Evolutionary conservation across 2,329 filamentous ascomycete species (phyloP).

Genomic region (Cercospora nicotianae): DNA sequence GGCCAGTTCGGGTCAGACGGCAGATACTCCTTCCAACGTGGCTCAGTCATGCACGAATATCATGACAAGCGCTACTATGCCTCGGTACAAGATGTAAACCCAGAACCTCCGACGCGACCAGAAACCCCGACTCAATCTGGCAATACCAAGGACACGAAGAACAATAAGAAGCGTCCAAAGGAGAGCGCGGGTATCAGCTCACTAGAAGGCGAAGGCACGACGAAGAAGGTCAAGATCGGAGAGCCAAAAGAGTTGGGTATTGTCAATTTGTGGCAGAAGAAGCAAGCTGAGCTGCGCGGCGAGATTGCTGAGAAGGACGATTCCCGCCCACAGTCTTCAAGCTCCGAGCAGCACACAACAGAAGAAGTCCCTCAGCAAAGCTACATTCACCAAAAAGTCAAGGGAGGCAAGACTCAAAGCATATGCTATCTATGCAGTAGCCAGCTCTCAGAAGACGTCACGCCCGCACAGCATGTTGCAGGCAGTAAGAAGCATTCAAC

Average conservation of each 20-base stretch:
- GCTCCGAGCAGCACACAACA: constrained; percentile 13
- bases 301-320: constrained; percentile 16
- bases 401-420: constrained; percentile 17
- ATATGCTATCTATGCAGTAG: constrained; percentile 34
- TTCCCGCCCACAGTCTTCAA: constrained; percentile 17
- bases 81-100: constrained; percentile 25
- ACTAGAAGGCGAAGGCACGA: constrained; percentile 44
- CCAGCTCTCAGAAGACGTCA: constrained; percentile 18
- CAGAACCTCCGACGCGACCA: constrained; percentile 20
- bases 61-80: constrained; percentile 31
- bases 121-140: not conserved
- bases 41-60: constrained; percentile 24
- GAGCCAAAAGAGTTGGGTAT: constrained; percentile 33
- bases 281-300: constrained; percentile 31
- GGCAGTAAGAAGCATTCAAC: constrained; percentile 58
- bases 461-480: constrained; percentile 58
- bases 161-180: constrained; percentile 24
- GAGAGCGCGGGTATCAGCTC: constrained; percentile 10
- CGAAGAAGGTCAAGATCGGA: constrained; percentile 56
- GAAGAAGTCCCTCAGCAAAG: constrained; percentile 14
- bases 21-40: constrained; percentile 22
- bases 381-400: constrained; percentile 17
- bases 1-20: constrained; percentile 41
- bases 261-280: constrained; percentile 32
- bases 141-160: constrained; percentile 17